Base-by-base conservation (phyloP, 805 yeast genomes). In the Kuraishia molischiana region DNA sequence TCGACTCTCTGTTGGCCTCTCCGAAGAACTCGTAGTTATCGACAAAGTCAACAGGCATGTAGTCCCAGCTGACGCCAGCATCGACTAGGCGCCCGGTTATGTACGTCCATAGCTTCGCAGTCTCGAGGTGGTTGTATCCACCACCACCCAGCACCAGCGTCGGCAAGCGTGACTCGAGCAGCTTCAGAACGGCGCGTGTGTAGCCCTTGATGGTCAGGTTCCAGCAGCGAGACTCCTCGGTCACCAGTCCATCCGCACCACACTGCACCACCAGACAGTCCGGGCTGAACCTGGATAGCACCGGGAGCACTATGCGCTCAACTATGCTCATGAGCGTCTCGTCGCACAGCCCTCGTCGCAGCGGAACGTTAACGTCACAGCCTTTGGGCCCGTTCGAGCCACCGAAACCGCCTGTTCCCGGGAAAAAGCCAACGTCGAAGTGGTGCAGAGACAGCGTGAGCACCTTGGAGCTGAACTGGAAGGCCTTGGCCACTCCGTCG, bases 401-500 rank as follows among this genome's bases (percentile, higher is more conserved):
- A 5, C 48, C 49, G 11, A 64, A 31, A 0, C 53, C 51, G 0
- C 90, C 90, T 0, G 86, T 69, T 1, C 87, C 85, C 0, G 92
- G 92, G 45, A 69, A 83, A 50, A 83, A 83, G 0, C 86, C 87
- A 2, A 66, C 38, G 39, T 78, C 90, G 43, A 56, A 63, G 22
- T 83, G 50, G 54, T 83, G 94, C 2, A 81, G 42, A 1, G 87
- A 79, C 17, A 79, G 59, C 1, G 84, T 77, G 37, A 70, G 53
- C 0, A 83, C 82, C 24, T 67, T 69, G 29, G 65, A 61, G 1
- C 81, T 70, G 41, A 58, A 65, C 42, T 64, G 57, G 55, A 79
- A 82, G 1, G 86, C 85, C 2, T 62, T 59, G 36, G 79, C 79
- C 4, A 83, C 90, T 0, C 87, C 94, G 53, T 83, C 89, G 0